phyloP scores from a whole-genome alignment of 179 eudicot species.

The Heliamphora pulchella region DNA sequence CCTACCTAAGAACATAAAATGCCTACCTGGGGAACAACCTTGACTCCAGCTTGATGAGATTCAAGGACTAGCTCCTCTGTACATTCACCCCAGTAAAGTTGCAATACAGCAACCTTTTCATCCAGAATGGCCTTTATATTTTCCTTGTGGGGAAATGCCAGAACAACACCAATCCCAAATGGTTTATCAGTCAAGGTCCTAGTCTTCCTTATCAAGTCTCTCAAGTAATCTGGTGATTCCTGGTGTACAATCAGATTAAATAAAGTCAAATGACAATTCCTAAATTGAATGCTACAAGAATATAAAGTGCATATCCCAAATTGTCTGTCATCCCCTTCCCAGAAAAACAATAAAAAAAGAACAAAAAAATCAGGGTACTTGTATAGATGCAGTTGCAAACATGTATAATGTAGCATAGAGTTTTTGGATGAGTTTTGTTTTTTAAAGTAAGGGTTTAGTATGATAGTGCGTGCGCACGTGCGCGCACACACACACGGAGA shows the following conservation, averaged over 20 bases:
- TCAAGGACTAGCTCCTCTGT: constrained; percentile 52
- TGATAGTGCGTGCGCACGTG: too few species aligned
- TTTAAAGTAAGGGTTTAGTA: background rate
- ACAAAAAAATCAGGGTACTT: background rate
- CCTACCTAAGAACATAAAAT: background rate
- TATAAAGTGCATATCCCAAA: background rate
- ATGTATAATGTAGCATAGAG: too few species aligned
- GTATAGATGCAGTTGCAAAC: background rate
- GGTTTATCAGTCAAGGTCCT: constrained; percentile 65
- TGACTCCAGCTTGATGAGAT: constrained; percentile 82
- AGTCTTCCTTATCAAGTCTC: constrained; percentile 77
- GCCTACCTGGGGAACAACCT: constrained; percentile 82
- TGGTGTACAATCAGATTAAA: constrained; percentile 25
- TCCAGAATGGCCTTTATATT: constrained; percentile 72
- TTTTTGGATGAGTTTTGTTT: background rate
- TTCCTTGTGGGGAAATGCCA: constrained; percentile 83
- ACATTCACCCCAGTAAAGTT: constrained; percentile 86
- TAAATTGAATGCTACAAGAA: background rate
- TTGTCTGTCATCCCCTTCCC: background rate
- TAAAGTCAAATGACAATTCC: background rate
- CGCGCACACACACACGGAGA: too few species aligned
- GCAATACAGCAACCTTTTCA: constrained; percentile 74
- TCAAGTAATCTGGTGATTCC: constrained; percentile 73
- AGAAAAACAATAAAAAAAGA: background rate
- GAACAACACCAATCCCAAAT: constrained; percentile 72